Evolutionary conservation across 1,284 basidiomycete species (phyloP), one percentile per base, ranked within the genome.

Genomic region (Wallemia mellicola): DNA sequence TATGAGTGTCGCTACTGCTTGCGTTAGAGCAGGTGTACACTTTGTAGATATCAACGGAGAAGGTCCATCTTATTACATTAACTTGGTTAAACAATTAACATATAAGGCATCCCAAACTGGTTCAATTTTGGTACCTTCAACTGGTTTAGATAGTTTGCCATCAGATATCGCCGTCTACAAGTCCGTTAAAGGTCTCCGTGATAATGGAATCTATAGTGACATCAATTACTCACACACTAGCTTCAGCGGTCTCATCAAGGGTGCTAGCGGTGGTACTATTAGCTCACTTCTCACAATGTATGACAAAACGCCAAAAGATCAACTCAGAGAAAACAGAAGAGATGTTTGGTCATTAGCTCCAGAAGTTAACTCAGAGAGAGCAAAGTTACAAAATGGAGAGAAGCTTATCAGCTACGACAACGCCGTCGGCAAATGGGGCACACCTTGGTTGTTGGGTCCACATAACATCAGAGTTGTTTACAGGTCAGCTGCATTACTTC

Each of bases 111-210:
- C 73, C 19, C 77, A 79, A 66, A 80, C 77, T 0, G 74, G 76
- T 22, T 71, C 82, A 1, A 74, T 80, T 62, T 80, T 88, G 62
- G 73, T 86, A 7, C 80, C 79, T 14, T 73, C 76, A 1, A 81
- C 77, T 61, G 83, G 81, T 0, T 76, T 82, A 62, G 83, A 86
- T 68, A 81, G 80, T 19, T 66, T 83, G 17, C 82, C 83, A 1
- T 77, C 79, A 68, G 65, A 58, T 71, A 68, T n/a, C 64, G 65
- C 55, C 15, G 55, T 28, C 9, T 57, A 24, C 27, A 26, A 27
- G 17, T 57, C 55, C 5, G 38, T 48, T 7, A 7, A 48, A 48
- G 19, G 9, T 5, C 22, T 48, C 14, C 38, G 38, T n/a, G 38
- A 48, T n/a, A 48, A 48, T 48, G 38, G 38, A 11, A n/a, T 48